phyloP scores from a whole-genome alignment of 139 green algal genomes.

The Desmodesmus armatus region DNA sequence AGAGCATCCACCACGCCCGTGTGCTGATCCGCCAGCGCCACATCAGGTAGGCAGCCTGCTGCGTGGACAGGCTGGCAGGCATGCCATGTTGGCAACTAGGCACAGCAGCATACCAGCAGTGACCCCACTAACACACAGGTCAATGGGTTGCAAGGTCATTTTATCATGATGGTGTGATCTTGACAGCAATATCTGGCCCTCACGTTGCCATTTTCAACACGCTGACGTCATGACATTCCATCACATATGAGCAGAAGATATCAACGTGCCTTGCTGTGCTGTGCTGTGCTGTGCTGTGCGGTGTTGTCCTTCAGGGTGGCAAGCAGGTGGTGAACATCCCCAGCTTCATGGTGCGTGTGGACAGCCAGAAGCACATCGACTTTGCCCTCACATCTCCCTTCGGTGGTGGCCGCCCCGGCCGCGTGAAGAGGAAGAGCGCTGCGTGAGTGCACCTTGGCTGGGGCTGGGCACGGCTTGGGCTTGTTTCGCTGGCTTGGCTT shows the following conservation, averaged over 20 bases:
- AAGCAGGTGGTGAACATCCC: conserved; percentile 99
- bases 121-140: not conserved
- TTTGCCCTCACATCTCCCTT: conserved; percentile 98
- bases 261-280: too few species aligned
- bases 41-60: conserved; percentile 80
- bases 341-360: conserved; percentile 97
- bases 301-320: conserved; percentile 84
- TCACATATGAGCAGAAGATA: too few species aligned
- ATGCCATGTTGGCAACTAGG: too few species aligned
- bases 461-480: not conserved
- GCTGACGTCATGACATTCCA: too few species aligned
- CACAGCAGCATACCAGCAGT: too few species aligned
- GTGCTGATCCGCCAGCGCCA: conserved; percentile 99
- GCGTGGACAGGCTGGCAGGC: too few species aligned
- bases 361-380: conserved; percentile 99
- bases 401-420: conserved; percentile 96
- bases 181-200: too few species aligned
- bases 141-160: not conserved
- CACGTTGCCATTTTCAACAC: too few species aligned
- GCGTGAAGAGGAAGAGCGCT: conserved; percentile 87
- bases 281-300: not conserved
- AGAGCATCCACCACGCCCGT: conserved; percentile 99
- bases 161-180: not conserved
- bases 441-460: conserved; percentile 44
- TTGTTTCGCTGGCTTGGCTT: not conserved